Evolutionary conservation across 2,329 filamentous ascomycete species (phyloP).

Genomic region (Alternaria triticina): DNA sequence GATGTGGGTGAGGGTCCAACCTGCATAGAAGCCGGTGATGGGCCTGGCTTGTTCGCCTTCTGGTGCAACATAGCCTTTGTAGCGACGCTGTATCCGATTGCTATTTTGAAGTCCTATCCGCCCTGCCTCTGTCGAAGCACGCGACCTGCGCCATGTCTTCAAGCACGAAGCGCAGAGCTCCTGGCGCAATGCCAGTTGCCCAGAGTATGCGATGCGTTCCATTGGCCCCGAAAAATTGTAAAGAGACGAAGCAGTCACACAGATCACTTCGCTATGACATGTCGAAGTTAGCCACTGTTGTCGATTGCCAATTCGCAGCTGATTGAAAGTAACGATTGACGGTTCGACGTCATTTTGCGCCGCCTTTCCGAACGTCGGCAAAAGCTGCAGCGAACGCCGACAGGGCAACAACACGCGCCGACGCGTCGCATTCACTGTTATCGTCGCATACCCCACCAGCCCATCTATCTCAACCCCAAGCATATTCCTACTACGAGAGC

Average conservation of each 20-base stretch:
- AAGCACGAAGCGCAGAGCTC: conserved; percentile 34
- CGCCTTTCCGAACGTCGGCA: conserved; percentile 34
- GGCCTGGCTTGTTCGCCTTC: conserved; percentile 48
- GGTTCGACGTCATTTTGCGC: conserved; percentile 43
- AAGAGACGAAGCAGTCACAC: background rate
- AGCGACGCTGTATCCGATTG: conserved; percentile 44
- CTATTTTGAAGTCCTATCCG: conserved; percentile 41
- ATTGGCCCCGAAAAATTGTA: background rate
- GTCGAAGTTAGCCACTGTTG: background rate
- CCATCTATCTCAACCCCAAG: background rate
- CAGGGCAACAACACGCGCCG: conserved; percentile 31
- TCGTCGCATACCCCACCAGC: conserved; percentile 9
- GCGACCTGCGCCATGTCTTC: conserved; percentile 19
- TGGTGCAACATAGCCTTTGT: conserved; percentile 44
- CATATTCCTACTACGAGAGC: conserved; percentile 1
- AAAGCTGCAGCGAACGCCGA: conserved; percentile 30
- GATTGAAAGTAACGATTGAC: conserved; percentile 17
- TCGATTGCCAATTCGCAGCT: conserved; percentile 5
- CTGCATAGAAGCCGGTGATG: conserved; percentile 48
- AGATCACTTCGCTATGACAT: conserved; percentile 2
- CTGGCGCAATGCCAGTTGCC: conserved; percentile 28
- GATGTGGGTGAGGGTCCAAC: conserved; percentile 17
- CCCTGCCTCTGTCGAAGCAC: conserved; percentile 1
- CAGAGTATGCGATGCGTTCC: conserved; percentile 20
- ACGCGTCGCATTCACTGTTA: conserved; percentile 33